Conservation (phyloP, 208 protist species). For the Blechomonas ayalai region DNA sequence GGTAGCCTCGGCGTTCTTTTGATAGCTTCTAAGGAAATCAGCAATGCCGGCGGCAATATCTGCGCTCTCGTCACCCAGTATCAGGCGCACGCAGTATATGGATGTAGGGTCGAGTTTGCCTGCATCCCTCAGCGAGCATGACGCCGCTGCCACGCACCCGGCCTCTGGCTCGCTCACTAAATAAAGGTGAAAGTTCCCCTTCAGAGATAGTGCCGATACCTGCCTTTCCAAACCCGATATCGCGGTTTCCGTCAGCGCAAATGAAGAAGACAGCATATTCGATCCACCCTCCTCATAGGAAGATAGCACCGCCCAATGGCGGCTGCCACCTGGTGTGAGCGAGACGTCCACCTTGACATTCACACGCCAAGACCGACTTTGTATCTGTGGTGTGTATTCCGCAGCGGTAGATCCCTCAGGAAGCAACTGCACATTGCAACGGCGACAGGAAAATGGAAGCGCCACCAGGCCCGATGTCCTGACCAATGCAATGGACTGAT, state of each 20-base stretch:
- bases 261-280: background rate
- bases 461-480: background rate
- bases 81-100: slow-evolving; percentile 44
- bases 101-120: too few species aligned
- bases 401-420: background rate
- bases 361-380: too few species aligned
- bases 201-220: slow-evolving; percentile 1
- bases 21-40: slow-evolving; percentile 15
- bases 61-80: slow-evolving; percentile 20
- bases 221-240: slow-evolving; percentile 3
- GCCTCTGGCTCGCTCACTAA: slow-evolving; percentile 14
- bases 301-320: slow-evolving; percentile 18
- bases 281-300: background rate
- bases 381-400: too few species aligned
- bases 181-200: slow-evolving; percentile 4
- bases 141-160: too few species aligned
- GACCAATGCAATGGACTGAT: slow-evolving; percentile 15
- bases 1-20: too few species aligned
- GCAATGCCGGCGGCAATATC: slow-evolving; percentile 27
- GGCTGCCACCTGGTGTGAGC: background rate
- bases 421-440: slow-evolving; percentile 10
- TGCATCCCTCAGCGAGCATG: too few species aligned
- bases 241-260: slow-evolving; percentile 9
- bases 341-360: too few species aligned
- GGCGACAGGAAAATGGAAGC: slow-evolving; percentile 21